Evolutionary conservation across 139 green algal genomes (phyloP), one percentile per base, ranked within the genome.

Genomic region (Micractinium sp.): DNA sequence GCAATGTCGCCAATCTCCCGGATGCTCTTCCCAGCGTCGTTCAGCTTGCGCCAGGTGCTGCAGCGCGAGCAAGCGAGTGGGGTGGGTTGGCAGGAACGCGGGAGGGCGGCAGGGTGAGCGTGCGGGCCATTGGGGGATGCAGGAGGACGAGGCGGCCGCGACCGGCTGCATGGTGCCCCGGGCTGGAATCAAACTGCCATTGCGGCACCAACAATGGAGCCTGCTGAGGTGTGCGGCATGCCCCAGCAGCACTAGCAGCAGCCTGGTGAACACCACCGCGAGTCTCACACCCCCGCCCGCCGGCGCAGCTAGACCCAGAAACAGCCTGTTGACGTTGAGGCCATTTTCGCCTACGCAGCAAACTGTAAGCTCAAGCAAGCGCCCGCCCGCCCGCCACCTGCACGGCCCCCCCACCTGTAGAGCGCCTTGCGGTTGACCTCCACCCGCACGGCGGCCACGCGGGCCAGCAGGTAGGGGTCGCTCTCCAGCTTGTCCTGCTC

Each of bases 1-100:
- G 93, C 91, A 41, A 97, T 92, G 89, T 97, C 92, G 7, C 41
- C 67, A 47, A 98, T 61, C 56, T 96, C 88, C 25, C 87, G 47
- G 9, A 88, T 67, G 78, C 36, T 82, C 39, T 86, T 91, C 39
- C 86, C 90, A 33, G 67, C 84, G 29, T 92, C 90, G 38, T 89
- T 41, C 87, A 97, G 79, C 81, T 96, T 95, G 87, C 95, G 93
- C 90, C 93, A 94, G 0, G 93, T 87, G 79, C 74, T 92, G 89
- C 96, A 97, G 0, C 93, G 47, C 92, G 85, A 31, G 47, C 47
- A 27, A 39, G 29, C 22, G 38, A 39, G 39, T 0, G 53, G n/a
- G n/a, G n/a, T n/a, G n/a, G n/a, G n/a, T n/a, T n/a, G 23, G 80
- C 31, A 85, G 76, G 71, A 35, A 60, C 16, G 36, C 20, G 60